These are phyloP conservation scores for Haplosporangium sp. DNA, from an alignment of 371 early-diverging fungal genomes.

Conservation along the genomic window DNA sequence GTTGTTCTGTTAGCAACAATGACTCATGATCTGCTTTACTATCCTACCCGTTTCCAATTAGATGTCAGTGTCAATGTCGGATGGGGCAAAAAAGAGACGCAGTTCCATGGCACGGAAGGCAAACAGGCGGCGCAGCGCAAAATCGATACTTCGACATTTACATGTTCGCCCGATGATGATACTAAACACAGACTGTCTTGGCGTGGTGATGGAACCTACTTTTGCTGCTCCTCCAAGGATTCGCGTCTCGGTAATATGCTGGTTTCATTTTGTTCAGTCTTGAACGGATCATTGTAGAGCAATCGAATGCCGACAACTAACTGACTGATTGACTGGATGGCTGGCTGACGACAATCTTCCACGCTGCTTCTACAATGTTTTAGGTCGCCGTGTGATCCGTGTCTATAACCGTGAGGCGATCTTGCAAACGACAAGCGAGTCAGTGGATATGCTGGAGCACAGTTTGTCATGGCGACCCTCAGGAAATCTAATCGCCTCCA, in stretches of 20 bases:
- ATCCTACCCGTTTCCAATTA: slow-evolving; percentile 20
- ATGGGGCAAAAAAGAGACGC: slow-evolving; percentile 98
- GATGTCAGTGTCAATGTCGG: slow-evolving; percentile 87
- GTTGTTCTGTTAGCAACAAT: background rate
- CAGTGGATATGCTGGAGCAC: slow-evolving; percentile 85
- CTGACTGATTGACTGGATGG: background rate
- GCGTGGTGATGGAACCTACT: slow-evolving; percentile 92
- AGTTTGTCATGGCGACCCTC: slow-evolving; percentile 89
- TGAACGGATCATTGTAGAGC: no score
- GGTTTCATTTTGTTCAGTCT: background rate
- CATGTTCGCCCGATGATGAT: slow-evolving; percentile 83
- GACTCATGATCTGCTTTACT: background rate
- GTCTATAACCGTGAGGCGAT: slow-evolving; percentile 89
- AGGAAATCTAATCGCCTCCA: slow-evolving; percentile 90
- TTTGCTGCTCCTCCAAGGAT: slow-evolving; percentile 79
- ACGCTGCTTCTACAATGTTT: background rate
- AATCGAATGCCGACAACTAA: no score
- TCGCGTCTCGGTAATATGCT: slow-evolving; percentile 58
- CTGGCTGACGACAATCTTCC: background rate
- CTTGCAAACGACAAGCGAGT: slow-evolving; percentile 84
- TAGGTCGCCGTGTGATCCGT: slow-evolving; percentile 75
- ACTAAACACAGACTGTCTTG: slow-evolving; percentile 81
- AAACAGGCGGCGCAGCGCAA: slow-evolving; percentile 80
- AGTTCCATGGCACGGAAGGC: slow-evolving; percentile 95
- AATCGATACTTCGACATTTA: slow-evolving; percentile 63